Evolutionary conservation across 768 basidiomycete genomes (phyloP), one percentile per base, ranked within the genome.

Genomic region (Termitomyces sp.): DNA sequence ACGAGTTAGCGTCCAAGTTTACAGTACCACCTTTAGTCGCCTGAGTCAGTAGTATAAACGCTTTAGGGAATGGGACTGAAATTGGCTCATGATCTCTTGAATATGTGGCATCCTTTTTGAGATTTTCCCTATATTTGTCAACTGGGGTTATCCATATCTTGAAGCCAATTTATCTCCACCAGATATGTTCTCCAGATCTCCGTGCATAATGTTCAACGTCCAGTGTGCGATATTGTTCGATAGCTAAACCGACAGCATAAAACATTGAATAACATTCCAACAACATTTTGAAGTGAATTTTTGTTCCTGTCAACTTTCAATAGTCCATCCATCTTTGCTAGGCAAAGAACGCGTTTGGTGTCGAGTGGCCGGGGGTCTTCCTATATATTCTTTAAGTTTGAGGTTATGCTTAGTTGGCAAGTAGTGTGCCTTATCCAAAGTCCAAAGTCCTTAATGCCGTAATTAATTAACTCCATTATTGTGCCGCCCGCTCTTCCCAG

Each of bases 1-100:
- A 93, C 59, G 73, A 79, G 47, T 74, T 66, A 58, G 81, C 81
- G 5, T 70, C 79, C n/a, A 85, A 81, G 58, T 90, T 83, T 71
- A 67, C 69, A 47, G 79, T 89, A 22, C 89, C 91, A 30, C 76
- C 84, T 9, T 69, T 79, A 47, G 82, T 77, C 24, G 68, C 74
- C 37, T 59, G 48, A 59, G 22, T 31, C 37, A 12, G 12, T 20
- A 20, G 27, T 54, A 34, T 55, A 55, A 33, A 36, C 34, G 5
- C 36, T n/a, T 22, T 16, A 18, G 30, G 16, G 16, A 16, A 6
- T 9, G 41, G n/a, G 41, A 22, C 24, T 46, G 8, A 16, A 16
- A 27, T 47, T 42, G n/a, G 41, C n/a, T 42, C n/a, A n/a, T n/a
- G 18, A 41, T 20, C 27, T 18, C 46, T 15, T 9, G 46, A 16